Evolutionary conservation across 2,329 filamentous ascomycete genomes (phyloP), one percentile per base, ranked within the genome.

Genomic region (Alternaria angustiovoidea): DNA sequence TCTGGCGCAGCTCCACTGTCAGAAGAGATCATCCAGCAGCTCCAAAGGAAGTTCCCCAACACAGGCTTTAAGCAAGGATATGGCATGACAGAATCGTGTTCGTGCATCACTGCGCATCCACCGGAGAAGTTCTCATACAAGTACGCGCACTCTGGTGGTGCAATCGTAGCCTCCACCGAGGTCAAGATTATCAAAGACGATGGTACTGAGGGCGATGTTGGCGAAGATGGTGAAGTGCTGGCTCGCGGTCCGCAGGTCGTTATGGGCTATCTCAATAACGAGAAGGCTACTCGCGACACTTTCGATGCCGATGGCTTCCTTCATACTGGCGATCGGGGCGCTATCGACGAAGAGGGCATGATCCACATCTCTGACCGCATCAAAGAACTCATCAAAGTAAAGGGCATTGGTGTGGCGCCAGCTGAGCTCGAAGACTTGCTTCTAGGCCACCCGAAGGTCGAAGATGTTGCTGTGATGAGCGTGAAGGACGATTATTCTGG

Each of bases 311-410:
- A 84, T 1, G 84, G 84, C 1, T 87, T 81, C 71, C 70, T 87
- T 49, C 85, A 88, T 59, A 90, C 88, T 0, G 88, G 81, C 0
- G 86, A 88, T 54, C 81, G 85, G 42, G 88, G 87, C 2, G 72
- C 78, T 7, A 83, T 89, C 14, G 85, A 88, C 53, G 69, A 75
- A 0, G 82, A 88, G 59, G 87, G 85, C 0, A 80, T 87, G 63
- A 78, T 90, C 9, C 82, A 83, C 28, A 87, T 88, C 56, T 81
- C 82, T 1, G 87, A 90, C 67, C 82, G 87, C 0, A 86, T 90
- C 72, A 91, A 90, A 77, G 88, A 90, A 74, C 85, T 89, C 81
- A 88, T 89, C 75, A 90, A 90, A 71, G 87, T 89, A 9, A 89
- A 89, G 63, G 88, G 88, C 0, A 84, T 88, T 36, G 84, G 83